Percentiles rank a stretch among this genome's conserved stretches.
phyloP scores from a whole-genome alignment of 2,329 filamentous ascomycete species.

The Fusarium poae region DNA sequence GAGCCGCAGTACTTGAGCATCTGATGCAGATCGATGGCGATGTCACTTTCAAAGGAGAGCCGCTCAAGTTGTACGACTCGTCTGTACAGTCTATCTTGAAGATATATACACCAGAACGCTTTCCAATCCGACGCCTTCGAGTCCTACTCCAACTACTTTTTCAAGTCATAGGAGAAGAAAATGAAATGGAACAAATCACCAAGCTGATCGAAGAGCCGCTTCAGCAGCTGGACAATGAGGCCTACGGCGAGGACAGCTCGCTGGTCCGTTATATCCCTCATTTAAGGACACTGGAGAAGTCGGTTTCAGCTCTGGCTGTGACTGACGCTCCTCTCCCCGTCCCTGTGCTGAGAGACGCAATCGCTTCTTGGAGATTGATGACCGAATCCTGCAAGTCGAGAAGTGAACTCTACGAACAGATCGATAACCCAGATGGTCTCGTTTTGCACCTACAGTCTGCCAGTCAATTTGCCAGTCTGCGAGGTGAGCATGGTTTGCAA shows the following conservation, averaged over 20 bases:
- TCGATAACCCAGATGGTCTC: constrained; percentile 65
- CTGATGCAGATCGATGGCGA: constrained; percentile 65
- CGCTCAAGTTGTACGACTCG: constrained; percentile 59
- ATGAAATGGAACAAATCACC: constrained; percentile 56
- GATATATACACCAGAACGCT: constrained; percentile 63
- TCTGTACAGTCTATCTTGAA: constrained; percentile 62
- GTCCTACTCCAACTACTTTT: constrained; percentile 64
- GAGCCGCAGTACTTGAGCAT: constrained; percentile 71
- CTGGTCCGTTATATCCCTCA: constrained; percentile 63
- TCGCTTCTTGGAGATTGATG: constrained; percentile 62
- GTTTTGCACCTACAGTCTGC: constrained; percentile 65
- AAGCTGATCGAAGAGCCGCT: constrained; percentile 57
- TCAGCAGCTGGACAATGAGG: constrained; percentile 53
- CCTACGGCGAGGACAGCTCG: constrained; percentile 60
- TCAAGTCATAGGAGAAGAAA: constrained; percentile 61
- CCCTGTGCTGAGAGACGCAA: constrained; percentile 53
- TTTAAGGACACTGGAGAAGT: constrained; percentile 60
- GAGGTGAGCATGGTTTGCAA: constrained; percentile 62
- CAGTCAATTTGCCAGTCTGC: constrained; percentile 64
- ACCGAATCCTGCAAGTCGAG: constrained; percentile 56
- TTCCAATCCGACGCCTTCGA: constrained; percentile 66
- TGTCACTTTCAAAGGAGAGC: constrained; percentile 51
- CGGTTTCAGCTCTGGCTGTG: constrained; percentile 59
- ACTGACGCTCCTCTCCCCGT: constrained; percentile 51
- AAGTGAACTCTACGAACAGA: constrained; percentile 57